phyloP scores from a whole-genome alignment of 2,329 filamentous ascomycete species.

The Aspergillus sp. region DNA sequence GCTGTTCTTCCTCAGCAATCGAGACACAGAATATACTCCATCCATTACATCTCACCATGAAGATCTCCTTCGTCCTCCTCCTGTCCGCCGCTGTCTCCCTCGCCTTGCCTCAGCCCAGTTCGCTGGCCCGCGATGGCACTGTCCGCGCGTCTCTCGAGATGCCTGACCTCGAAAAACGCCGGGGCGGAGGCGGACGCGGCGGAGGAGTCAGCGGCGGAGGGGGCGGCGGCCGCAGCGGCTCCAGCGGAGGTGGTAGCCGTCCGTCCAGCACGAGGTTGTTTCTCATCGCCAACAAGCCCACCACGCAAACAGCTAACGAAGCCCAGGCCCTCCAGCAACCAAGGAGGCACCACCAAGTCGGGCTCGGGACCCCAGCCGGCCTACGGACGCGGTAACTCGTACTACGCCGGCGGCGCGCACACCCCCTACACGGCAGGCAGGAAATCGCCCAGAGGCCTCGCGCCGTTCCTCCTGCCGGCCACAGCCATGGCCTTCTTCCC shows the following conservation, averaged over 20 bases:
- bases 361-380: slow-evolving; percentile 36
- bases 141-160: slow-evolving; percentile 7
- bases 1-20: no score
- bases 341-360: slow-evolving; percentile 20
- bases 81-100: slow-evolving; percentile 21
- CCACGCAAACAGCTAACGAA: not conserved
- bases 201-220: slow-evolving; percentile 19
- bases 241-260: slow-evolving; percentile 11
- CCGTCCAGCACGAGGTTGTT: slow-evolving; percentile 10
- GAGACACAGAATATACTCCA: no score
- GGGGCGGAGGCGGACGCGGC: slow-evolving; percentile 29
- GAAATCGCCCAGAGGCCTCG: slow-evolving; percentile 39
- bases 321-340: slow-evolving; percentile 16
- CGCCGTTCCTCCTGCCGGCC: slow-evolving; percentile 40
- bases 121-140: slow-evolving; percentile 12
- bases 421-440: slow-evolving; percentile 42
- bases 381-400: slow-evolving; percentile 41
- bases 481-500: slow-evolving; percentile 42
- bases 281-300: no score
- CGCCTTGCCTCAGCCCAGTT: slow-evolving; percentile 16
- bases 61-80: slow-evolving; percentile 17
- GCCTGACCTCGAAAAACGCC: slow-evolving; percentile 37
- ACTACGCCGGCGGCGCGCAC: slow-evolving; percentile 47
- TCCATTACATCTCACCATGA: slow-evolving; percentile 18
- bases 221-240: slow-evolving; percentile 14